Base-by-base conservation (phyloP, 371 early-diverging fungal genomes). In the Mortierella sp. region DNA sequence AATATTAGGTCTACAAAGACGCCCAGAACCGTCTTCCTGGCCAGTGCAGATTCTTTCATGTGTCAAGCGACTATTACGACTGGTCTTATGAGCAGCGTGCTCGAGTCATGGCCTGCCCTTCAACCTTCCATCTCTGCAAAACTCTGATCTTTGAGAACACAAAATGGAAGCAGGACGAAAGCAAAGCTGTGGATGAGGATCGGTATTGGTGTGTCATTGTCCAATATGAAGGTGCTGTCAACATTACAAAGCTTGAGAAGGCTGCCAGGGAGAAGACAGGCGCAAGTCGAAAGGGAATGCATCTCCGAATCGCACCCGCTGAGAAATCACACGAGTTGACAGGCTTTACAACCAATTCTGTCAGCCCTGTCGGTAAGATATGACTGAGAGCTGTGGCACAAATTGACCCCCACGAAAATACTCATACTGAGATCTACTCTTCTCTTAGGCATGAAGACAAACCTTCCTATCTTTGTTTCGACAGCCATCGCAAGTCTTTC, bases 81-180 rank as follows among this genome's bases (percentile, higher is more conserved):
- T 93, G 93, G 93, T 66, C 88, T 1, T 80, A 87, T 1, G 77
- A 87, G 63, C 68, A 87, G 24, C 88, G 93, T 16, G 90, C 88
- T 12, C 64, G 86, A 1, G 80, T 87, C 55, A 70, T 93, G 77
- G 52, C 39, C 0, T 90, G 88, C 5, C 94, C 94, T 0, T 87
- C 88, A 12, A 83, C 85, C 2, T 83, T 78, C 28, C 93, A 93
- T 55, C 84, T 94, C 43, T 93, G 93, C 89, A 94, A 94, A 67
- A 84, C 90, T 0, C 84, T 94, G 9, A 70, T 93, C 5, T 84
- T 94, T 68, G 92, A 93, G 69, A 94, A 94, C 84, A 93, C 92
- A 57, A 83, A 86, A 40, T 88, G 80, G 69, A 70, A 80, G 1
- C 78, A 87, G 66, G 65, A 76, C 63, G 70, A 73, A 14, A 35